phyloP scores from a whole-genome alignment of 2,329 filamentous ascomycete species.

The Tothia fuscella region DNA sequence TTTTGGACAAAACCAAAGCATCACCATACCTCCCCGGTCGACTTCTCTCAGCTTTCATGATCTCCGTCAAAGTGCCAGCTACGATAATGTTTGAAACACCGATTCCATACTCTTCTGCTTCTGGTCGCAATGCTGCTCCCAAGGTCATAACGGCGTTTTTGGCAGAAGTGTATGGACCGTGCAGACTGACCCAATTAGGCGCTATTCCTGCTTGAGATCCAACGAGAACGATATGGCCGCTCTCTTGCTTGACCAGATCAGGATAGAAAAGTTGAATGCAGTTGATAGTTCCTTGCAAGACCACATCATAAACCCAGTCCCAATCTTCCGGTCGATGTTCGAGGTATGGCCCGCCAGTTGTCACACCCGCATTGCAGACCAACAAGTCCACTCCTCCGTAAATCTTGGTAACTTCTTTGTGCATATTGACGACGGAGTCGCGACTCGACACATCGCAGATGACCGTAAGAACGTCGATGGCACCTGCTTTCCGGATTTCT shows the following conservation, averaged over 20 bases:
- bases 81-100: constrained; percentile 3
- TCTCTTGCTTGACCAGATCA: background rate
- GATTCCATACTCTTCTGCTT: background rate
- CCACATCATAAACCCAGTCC: constrained; percentile 7
- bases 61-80: constrained; percentile 5
- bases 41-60: constrained; percentile 5
- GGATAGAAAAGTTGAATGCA: constrained; percentile 6
- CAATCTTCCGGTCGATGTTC: background rate
- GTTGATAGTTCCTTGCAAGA: background rate
- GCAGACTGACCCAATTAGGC: constrained; percentile 5
- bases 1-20: background rate
- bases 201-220: background rate
- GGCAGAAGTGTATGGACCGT: constrained; percentile 7
- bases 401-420: constrained; percentile 11
- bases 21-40: constrained; percentile 4
- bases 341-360: constrained; percentile 1
- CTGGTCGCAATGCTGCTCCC: constrained; percentile 1
- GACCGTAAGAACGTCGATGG: constrained; percentile 14
- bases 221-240: constrained; percentile 1
- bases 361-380: constrained; percentile 14
- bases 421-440: constrained; percentile 12
- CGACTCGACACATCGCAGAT: constrained; percentile 14
- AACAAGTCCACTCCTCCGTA: constrained; percentile 15
- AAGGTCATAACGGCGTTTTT: constrained; percentile 6
- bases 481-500: constrained; percentile 12